phyloP scores from a whole-genome alignment of 495 filamentous ascomycete genomes.

The Chaetomium tenue region DNA sequence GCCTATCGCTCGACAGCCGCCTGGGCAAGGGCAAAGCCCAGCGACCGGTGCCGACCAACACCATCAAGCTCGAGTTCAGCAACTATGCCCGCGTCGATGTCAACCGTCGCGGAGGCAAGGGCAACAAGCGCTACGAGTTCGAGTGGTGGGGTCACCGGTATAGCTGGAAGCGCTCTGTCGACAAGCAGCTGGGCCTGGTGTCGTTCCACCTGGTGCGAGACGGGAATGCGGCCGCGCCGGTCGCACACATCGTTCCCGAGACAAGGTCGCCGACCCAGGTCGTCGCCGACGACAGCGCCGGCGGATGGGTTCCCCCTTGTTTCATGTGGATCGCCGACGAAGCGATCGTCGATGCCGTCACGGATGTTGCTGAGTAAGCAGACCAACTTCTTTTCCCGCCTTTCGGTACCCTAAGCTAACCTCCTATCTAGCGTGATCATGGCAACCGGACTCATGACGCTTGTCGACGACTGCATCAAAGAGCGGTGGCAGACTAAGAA shows the following conservation, averaged over 20 bases:
- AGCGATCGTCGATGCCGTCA: slow-evolving; percentile 60
- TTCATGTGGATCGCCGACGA: slow-evolving; percentile 83
- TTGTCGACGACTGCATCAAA: slow-evolving; percentile 91
- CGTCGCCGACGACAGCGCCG: slow-evolving; percentile 70
- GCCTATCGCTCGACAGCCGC: slow-evolving; percentile 35
- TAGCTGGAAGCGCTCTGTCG: slow-evolving; percentile 73
- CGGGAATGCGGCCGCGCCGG: slow-evolving; percentile 55
- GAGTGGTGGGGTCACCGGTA: slow-evolving; percentile 90
- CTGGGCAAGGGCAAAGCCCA: slow-evolving; percentile 31
- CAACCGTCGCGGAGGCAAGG: slow-evolving; percentile 64
- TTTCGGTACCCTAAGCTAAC: slow-evolving; percentile 28
- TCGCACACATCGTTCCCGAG: slow-evolving; percentile 87
- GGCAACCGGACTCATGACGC: slow-evolving; percentile 81
- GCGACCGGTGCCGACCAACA: slow-evolving; percentile 61
- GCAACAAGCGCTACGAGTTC: slow-evolving; percentile 78
- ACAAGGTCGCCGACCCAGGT: slow-evolving; percentile 66
- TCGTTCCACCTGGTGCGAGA: slow-evolving; percentile 76
- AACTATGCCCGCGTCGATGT: slow-evolving; percentile 96
- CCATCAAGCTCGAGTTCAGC: slow-evolving; percentile 85
- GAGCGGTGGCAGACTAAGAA: slow-evolving; percentile 70
- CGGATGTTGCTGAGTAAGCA: slow-evolving; percentile 92
- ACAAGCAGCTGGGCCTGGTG: slow-evolving; percentile 58
- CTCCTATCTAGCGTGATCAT: slow-evolving; percentile 67
- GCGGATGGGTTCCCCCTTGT: slow-evolving; percentile 89
- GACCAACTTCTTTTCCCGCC: background rate